These are phyloP conservation scores for Quercus gilva DNA, from an alignment of 306 rosid species.

Conservation along the genomic window DNA sequence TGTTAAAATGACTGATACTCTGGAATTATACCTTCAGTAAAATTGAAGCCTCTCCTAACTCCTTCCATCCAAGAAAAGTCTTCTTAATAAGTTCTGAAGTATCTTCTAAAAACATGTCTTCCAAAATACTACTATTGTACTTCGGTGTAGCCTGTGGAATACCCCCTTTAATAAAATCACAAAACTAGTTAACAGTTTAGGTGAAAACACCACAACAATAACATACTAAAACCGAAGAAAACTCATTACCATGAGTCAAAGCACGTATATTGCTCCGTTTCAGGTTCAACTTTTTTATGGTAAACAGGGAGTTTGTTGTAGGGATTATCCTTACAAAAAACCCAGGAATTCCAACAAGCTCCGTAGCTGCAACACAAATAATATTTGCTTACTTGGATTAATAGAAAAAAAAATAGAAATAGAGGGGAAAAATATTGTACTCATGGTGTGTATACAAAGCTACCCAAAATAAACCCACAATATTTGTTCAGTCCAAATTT, in stretches of 20 bases:
- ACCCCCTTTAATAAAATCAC: conserved; percentile 43
- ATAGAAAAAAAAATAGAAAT: no score
- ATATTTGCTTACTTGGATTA: not conserved
- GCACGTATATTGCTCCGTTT: conserved; percentile 69
- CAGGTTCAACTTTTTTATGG: conserved; percentile 51
- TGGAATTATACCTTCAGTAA: conserved; percentile 65
- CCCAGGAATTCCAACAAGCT: conserved; percentile 49
- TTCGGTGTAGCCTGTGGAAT: conserved; percentile 64
- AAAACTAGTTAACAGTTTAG: conserved; percentile 13
- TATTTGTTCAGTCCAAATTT: conserved; percentile 11
- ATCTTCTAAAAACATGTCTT: conserved; percentile 81
- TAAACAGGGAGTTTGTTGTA: conserved; percentile 54
- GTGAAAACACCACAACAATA: conserved; percentile 9
- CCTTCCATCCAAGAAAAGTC: conserved; percentile 63
- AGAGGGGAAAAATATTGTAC: no score
- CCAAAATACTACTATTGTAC: conserved; percentile 86
- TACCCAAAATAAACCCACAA: no score
- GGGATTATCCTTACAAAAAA: conserved; percentile 65
- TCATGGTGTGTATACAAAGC: no score
- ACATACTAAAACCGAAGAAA: conserved; percentile 1
- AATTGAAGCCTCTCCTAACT: conserved; percentile 62
- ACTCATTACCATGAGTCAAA: conserved; percentile 51
- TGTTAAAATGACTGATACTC: not conserved
- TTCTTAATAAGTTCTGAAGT: conserved; percentile 37
- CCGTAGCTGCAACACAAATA: conserved; percentile 40